A percentile compares a stretch with the other conserved stretches of the same genome.
phyloP scores from a whole-genome alignment of 441 rosid genomes.

The Pelargonium fulgidum region DNA sequence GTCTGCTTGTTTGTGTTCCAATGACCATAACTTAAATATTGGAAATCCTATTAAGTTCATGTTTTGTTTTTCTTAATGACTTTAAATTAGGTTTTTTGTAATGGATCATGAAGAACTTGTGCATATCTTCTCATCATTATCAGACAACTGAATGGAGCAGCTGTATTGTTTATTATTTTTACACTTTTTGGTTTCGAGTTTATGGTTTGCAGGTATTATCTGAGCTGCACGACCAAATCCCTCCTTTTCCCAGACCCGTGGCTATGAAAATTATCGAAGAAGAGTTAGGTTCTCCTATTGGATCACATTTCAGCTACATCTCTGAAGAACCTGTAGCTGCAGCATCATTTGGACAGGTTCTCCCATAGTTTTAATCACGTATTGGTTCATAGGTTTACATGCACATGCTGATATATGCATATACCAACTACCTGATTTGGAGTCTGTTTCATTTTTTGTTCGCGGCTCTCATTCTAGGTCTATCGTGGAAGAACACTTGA shows the following conservation, averaged over 20 bases:
- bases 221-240: conserved; percentile 86
- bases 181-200: conserved; percentile 15
- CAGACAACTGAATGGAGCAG: conserved; percentile 3
- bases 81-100: background rate
- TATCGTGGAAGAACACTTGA: conserved; percentile 68
- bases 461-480: conserved; percentile 47
- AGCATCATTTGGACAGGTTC: conserved; percentile 96
- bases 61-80: background rate
- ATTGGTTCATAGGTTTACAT: background rate
- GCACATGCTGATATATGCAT: conserved; percentile 8
- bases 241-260: conserved; percentile 64
- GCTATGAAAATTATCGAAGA: conserved; percentile 86
- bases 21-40: background rate
- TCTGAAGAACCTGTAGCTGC: conserved; percentile 91
- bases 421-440: conserved; percentile 2
- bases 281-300: conserved; percentile 75
- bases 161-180: conserved; percentile 2
- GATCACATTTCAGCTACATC: conserved; percentile 56
- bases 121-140: background rate
- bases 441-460: conserved; percentile 13
- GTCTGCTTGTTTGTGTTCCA: background rate
- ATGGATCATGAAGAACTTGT: background rate
- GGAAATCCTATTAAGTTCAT: background rate
- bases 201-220: conserved; percentile 72
- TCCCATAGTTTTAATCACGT: conserved; percentile 1